Evolutionary conservation across 2,329 filamentous ascomycete genomes (phyloP), one percentile per base, ranked within the genome.

Genomic region (Colletotrichum sp.): DNA sequence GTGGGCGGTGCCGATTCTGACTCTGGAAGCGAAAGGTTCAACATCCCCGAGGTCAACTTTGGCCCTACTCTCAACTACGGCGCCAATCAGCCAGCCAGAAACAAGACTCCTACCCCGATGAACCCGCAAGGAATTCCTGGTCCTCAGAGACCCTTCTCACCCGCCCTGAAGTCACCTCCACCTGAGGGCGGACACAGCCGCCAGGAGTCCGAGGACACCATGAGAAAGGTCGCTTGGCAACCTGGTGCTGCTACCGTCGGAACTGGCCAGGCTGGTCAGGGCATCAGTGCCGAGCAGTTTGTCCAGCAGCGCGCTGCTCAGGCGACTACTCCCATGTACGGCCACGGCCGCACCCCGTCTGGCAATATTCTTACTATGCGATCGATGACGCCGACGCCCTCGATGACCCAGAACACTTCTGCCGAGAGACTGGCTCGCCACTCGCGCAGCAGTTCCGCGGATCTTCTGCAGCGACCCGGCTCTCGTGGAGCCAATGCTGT

Each of bases 21-120:
- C 32, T 79, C 60, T 10, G 55, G 15, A 44, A 69, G 57, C 72
- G 75, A 77, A 55, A 75, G 72, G 57, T 88, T 90, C 28, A 89
- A 92, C 72, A 92, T 98, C 76, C 95, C 95, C 1, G 86, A 90
- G 6, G 91, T 98, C 77, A 93, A 98, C 83, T 98, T 98, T 85
- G 96, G 96, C 0, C 95, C 94, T 8, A 98, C 96, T 0, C 86
- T 95, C 79, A 93, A 94, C 76, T 94, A 95, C 73, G 85, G 82
- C 39, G 86, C 85, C 15, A 78, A 80, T 60, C 77, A 82, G 21
- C 75, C 84, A n/a, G 78, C 82, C 4, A 79, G 82, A 8, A 84
- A 78, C 73, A 86, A 84, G 76, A 80, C 81, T 0, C 82, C 83
- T 1, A 80, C 80, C 1, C 79, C 76, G 1, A 78, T 80, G 7